These are phyloP conservation scores for Boletus semigastroideus DNA, from an alignment of 1,284 basidiomycete species.

Conservation along the genomic window DNA sequence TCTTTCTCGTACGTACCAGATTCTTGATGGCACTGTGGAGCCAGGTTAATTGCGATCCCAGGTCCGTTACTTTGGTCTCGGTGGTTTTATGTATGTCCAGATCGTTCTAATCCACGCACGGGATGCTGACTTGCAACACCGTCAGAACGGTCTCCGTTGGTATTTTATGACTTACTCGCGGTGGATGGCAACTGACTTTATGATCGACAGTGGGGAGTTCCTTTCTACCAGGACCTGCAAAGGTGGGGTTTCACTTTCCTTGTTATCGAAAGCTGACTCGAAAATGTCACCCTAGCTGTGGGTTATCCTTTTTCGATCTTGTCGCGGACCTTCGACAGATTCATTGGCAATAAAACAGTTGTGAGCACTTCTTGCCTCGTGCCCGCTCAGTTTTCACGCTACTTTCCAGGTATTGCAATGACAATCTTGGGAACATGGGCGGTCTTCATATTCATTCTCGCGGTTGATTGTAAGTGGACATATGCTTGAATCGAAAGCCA, in stretches of 20 bases:
- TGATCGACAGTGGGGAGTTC: slow-evolving; percentile 1
- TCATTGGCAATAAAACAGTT: too few species aligned
- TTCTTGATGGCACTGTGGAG: background rate
- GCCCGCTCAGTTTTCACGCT: too few species aligned
- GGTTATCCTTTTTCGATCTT: too few species aligned
- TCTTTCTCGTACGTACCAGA: slow-evolving; percentile 11
- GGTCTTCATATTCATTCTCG: slow-evolving; percentile 3
- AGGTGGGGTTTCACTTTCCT: background rate
- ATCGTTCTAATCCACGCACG: too few species aligned
- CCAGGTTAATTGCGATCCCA: background rate
- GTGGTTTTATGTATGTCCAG: slow-evolving; percentile 7
- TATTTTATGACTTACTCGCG: background rate
- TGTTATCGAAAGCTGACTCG: too few species aligned
- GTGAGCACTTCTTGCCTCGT: too few species aligned
- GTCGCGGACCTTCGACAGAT: too few species aligned
- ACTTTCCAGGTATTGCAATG: too few species aligned
- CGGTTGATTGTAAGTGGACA: slow-evolving; percentile 8
- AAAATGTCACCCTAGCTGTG: too few species aligned
- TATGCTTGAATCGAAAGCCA: background rate
- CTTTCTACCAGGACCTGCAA: slow-evolving; percentile 5
- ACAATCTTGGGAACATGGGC: too few species aligned
- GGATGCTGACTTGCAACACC: background rate
- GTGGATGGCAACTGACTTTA: background rate
- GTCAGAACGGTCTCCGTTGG: background rate
- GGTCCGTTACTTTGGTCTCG: slow-evolving; percentile 13